phyloP scores from a whole-genome alignment of 2,329 filamentous ascomycete genomes.

The Pseudogymnoascus sp. region DNA sequence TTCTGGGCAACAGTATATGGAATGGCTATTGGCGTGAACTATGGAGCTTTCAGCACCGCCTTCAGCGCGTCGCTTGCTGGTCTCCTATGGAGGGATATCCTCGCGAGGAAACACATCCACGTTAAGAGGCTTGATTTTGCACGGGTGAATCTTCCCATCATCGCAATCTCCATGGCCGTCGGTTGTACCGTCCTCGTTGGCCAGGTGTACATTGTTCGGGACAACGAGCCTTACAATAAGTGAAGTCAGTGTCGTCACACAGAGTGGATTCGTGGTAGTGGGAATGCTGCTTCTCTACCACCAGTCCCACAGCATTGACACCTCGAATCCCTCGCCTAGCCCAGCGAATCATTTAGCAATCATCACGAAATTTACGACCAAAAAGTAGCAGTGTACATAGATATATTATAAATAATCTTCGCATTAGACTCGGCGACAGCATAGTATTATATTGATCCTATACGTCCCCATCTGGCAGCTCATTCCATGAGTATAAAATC shows the following conservation, averaged over 20 bases:
- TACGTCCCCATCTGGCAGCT: neutral
- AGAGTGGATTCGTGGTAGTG: neutral
- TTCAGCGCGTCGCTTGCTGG: slow-evolving; percentile 68
- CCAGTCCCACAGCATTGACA: neutral
- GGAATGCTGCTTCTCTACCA: neutral
- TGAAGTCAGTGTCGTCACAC: neutral
- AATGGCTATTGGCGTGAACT: slow-evolving; percentile 70
- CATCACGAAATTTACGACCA: neutral
- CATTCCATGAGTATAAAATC: neutral
- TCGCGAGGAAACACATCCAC: slow-evolving; percentile 59
- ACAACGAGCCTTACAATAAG: slow-evolving; percentile 25
- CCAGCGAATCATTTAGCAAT: neutral
- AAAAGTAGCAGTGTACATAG: neutral
- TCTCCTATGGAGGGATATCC: slow-evolving; percentile 65
- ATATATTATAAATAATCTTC: neutral
- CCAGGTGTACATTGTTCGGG: slow-evolving; percentile 54
- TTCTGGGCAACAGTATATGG: slow-evolving; percentile 70
- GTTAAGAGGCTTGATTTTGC: slow-evolving; percentile 60
- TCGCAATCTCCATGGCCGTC: slow-evolving; percentile 59
- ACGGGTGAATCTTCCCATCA: slow-evolving; percentile 62
- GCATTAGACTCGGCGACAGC: neutral
- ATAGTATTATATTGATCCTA: neutral
- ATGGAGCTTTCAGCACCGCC: slow-evolving; percentile 64
- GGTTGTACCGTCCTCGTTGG: slow-evolving; percentile 55
- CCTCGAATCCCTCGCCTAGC: neutral